Evolutionary conservation across 352 stramenopile species (phyloP).

Genomic region (Phytophthora tentaculata): DNA sequence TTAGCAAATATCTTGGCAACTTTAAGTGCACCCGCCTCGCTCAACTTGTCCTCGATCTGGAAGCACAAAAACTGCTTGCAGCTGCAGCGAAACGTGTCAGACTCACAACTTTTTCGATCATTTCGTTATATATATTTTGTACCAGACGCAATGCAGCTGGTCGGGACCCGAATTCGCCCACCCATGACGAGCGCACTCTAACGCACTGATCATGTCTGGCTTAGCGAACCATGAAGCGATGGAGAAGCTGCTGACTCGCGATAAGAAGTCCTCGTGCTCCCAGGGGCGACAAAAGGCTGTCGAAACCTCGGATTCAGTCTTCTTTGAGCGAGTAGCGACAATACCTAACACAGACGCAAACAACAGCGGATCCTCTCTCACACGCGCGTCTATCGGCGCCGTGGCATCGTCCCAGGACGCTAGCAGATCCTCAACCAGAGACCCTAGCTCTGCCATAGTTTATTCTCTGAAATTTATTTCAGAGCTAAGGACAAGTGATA

Average conservation of each 20-base stretch:
- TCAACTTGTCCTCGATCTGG: constrained; percentile 56
- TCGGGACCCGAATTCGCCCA: constrained; percentile 58
- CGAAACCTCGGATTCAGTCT: neutral
- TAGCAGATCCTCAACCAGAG: constrained; percentile 35
- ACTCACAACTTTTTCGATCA: neutral
- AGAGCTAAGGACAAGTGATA: too few relatives aligned
- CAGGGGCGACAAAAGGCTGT: constrained; percentile 45
- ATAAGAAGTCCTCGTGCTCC: constrained; percentile 55
- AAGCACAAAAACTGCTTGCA: constrained; percentile 61
- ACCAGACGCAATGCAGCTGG: constrained; percentile 55
- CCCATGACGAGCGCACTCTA: constrained; percentile 59
- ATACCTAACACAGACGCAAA: constrained; percentile 17
- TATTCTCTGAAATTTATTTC: too few relatives aligned
- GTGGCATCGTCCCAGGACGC: constrained; percentile 43
- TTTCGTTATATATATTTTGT: neutral
- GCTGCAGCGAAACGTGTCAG: constrained; percentile 32
- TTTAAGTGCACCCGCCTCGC: constrained; percentile 40
- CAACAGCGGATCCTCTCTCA: constrained; percentile 28
- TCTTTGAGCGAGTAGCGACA: constrained; percentile 12
- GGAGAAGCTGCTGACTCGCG: constrained; percentile 57
- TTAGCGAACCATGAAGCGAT: constrained; percentile 75
- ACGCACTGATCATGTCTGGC: constrained; percentile 46
- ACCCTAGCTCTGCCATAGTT: constrained; percentile 12
- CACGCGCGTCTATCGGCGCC: constrained; percentile 35
- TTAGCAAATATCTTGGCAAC: constrained; percentile 49